phyloP scores from a whole-genome alignment of 495 filamentous ascomycete genomes.

The Trichoderma asperelloides region DNA sequence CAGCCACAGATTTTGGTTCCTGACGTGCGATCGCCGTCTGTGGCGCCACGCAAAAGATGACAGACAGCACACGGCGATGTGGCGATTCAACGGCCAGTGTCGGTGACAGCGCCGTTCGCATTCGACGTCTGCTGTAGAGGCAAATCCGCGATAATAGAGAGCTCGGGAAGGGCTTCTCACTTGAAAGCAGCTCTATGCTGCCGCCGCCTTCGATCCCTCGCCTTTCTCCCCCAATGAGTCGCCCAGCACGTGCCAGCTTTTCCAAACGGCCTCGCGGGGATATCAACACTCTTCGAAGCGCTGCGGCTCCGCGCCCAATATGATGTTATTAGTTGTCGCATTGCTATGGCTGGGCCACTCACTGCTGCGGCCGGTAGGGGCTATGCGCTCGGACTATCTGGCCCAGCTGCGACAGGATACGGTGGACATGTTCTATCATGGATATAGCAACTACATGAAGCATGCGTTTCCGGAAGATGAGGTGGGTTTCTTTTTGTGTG shows the following conservation, averaged over 20 bases:
- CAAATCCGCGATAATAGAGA: background rate
- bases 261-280: background rate
- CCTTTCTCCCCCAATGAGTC: background rate
- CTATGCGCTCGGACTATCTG: conserved; percentile 45
- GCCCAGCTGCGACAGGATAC: conserved; percentile 58
- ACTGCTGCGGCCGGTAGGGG: conserved; percentile 22
- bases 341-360: background rate
- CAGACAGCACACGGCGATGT: background rate
- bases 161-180: background rate
- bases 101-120: background rate
- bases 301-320: background rate
- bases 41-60: background rate
- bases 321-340: background rate
- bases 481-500: no score
- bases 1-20: background rate
- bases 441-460: conserved; percentile 88
- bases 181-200: background rate
- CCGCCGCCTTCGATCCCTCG: background rate
- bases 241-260: conserved; percentile 2
- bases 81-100: background rate
- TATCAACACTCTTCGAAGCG: background rate
- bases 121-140: background rate
- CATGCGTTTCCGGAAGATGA: conserved; percentile 97
- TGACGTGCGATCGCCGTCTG: background rate
- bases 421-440: conserved; percentile 91